Evolutionary conservation across 2,329 filamentous ascomycete species (phyloP).

Genomic region (Tolypocladium ovalisporum): DNA sequence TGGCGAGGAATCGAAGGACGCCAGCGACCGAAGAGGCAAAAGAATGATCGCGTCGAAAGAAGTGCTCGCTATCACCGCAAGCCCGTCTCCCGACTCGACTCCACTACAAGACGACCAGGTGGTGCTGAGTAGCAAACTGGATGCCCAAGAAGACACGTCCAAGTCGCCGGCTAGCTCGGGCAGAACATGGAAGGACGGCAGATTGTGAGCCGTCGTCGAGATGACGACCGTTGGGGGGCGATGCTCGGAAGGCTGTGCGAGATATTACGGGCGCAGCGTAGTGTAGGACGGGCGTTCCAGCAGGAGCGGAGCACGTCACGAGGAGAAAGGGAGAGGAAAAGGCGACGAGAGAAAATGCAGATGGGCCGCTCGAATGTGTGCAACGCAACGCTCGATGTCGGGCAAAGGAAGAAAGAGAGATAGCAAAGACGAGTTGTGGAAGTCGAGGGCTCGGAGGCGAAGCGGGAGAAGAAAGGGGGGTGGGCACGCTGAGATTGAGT

Average conservation of each 20-base stretch:
- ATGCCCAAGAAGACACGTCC: slow-evolving; percentile 21
- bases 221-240: slow-evolving; percentile 3
- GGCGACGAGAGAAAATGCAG: slow-evolving; percentile 11
- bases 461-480: slow-evolving; percentile 19
- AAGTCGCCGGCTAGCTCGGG: slow-evolving; percentile 16
- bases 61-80: slow-evolving; percentile 37
- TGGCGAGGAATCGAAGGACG: slow-evolving; percentile 36
- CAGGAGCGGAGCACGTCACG: slow-evolving; percentile 14
- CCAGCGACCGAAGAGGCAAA: slow-evolving; percentile 41
- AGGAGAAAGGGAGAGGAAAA: slow-evolving; percentile 13
- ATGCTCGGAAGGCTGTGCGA: slow-evolving; percentile 7
- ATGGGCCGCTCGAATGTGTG: slow-evolving; percentile 13
- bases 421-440: slow-evolving; percentile 6
- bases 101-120: slow-evolving; percentile 10
- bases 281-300: slow-evolving; percentile 13
- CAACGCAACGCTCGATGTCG: slow-evolving; percentile 9
- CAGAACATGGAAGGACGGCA: slow-evolving; percentile 20
- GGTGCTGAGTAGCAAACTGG: slow-evolving; percentile 13
- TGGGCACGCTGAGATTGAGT: slow-evolving; percentile 7
- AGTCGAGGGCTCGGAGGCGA: slow-evolving; percentile 10
- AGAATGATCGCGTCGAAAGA: slow-evolving; percentile 25
- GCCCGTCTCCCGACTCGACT: slow-evolving; percentile 14
- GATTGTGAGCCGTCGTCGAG: slow-evolving; percentile 10
- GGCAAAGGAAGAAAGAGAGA: slow-evolving; percentile 10
- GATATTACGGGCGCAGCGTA: slow-evolving; percentile 16